Evolutionary conservation across 345 rosid species (phyloP).

Genomic region (Linum trigynum): DNA sequence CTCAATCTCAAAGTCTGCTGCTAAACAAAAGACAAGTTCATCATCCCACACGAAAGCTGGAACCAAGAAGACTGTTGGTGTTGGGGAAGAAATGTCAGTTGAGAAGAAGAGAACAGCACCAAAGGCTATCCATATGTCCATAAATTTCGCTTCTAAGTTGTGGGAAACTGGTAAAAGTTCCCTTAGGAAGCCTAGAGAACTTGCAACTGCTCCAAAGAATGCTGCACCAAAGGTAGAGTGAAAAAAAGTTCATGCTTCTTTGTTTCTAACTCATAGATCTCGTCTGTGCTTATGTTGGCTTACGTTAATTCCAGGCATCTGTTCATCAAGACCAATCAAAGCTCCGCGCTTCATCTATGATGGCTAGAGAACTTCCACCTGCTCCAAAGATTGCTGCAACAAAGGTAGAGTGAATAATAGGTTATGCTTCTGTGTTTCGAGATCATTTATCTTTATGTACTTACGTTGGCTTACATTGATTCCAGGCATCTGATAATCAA

Average conservation of each 20-base stretch:
- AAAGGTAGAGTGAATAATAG: not conserved
- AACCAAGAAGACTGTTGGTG: conserved; percentile 15
- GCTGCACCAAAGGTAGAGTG: conserved; percentile 30
- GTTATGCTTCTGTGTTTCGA: too few relatives aligned
- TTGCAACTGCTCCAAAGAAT: conserved; percentile 24
- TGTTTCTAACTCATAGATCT: not conserved
- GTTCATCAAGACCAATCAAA: not conserved
- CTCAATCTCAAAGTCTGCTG: conserved; percentile 20
- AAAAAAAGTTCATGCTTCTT: not conserved
- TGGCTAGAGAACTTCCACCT: not conserved
- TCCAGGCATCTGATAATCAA: not conserved
- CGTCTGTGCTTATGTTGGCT: not conserved
- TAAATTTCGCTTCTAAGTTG: conserved; percentile 30
- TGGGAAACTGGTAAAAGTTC: conserved; percentile 28
- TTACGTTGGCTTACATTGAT: not conserved
- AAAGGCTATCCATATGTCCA: conserved; percentile 39
- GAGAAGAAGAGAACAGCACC: conserved; percentile 30
- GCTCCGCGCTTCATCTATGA: not conserved
- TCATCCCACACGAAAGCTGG: conserved; percentile 24
- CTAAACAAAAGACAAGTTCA: conserved; percentile 20
- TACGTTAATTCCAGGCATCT: not conserved
- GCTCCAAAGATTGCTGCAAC: not conserved
- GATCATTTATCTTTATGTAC: not conserved
- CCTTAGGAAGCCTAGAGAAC: conserved; percentile 26
- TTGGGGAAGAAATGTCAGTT: conserved; percentile 11